Base-by-base conservation (phyloP, 2,329 filamentous ascomycete species). In the Fusarium buharicum region DNA sequence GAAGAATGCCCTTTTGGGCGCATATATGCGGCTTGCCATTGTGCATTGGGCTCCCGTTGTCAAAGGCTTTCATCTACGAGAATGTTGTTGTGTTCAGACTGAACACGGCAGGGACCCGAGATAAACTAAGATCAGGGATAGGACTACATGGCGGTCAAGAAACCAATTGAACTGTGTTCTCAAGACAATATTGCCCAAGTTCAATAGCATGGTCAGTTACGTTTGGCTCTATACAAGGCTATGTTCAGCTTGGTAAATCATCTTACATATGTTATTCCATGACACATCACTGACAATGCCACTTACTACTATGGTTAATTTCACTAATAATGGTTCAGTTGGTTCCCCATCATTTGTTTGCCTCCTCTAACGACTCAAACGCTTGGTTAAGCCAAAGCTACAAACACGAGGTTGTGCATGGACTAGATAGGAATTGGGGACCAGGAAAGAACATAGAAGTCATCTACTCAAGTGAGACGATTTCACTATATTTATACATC, bases 171-270 rank as follows among this genome's bases (percentile, higher is more conserved):
- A 27, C 28, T 36, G 51, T 51, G 46, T 20, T 31, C 20, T 22
- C 20, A 22, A 2, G 30, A 51, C 33, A 22, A 22, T 4, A 22
- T 22, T 6, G 20, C 6, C 20, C 20, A 22, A 22, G 13, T 36
- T 14, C n/a, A 18, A 12, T 22, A 22, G 4, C 20, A 37, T 28
- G 40, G 17, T 41, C 33, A 16, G 24, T 24, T 38, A 10, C 4
- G 24, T 6, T 22, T 22, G n/a, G 27, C 17, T 14, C 14, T 43
- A 5, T 11, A 27, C 22, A 24, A 17, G 18, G 4, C 36, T 20
- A 20, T 39, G 13, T 13, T 38, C 41, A 59, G 40, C 48, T 48
- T 59, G 37, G 56, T 40, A 43, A 31, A 48, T 59, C 48, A 36
- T 54, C 24, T 38, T 38, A 31, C 30, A 18, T 10, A 39, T 13